phyloP scores from a whole-genome alignment of 768 basidiomycete genomes.

The Leccinellum luteum region DNA sequence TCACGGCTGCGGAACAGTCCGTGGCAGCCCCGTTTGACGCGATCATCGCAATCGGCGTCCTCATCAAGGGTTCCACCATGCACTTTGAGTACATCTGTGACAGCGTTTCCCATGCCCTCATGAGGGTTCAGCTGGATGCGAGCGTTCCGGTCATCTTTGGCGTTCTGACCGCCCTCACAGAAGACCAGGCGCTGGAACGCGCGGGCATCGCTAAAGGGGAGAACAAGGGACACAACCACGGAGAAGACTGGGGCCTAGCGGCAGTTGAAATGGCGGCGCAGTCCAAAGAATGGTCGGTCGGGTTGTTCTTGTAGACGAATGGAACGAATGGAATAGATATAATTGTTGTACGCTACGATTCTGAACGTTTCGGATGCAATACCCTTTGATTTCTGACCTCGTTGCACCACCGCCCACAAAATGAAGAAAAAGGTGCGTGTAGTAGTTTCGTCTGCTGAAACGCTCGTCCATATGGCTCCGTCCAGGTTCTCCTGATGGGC shows the following conservation, averaged over 20 bases:
- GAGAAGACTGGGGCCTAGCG: conserved; percentile 96
- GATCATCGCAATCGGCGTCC: conserved; percentile 94
- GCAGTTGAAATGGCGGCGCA: conserved; percentile 90
- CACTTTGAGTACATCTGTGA: conserved; percentile 99
- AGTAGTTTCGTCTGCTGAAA: neutral
- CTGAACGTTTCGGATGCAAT: neutral
- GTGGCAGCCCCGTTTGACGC: conserved; percentile 80
- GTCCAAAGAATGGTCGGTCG: conserved; percentile 63
- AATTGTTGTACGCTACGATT: conserved; percentile 8
- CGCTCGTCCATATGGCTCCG: neutral
- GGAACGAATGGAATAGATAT: neutral
- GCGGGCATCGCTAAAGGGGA: conserved; percentile 79
- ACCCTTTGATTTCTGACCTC: neutral
- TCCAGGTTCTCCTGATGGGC: conserved; percentile 95
- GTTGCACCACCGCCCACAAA: neutral
- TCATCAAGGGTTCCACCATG: conserved; percentile 98
- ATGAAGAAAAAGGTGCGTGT: conserved; percentile 34
- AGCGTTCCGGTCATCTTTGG: conserved; percentile 96
- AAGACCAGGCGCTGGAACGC: conserved; percentile 92
- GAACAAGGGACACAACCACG: conserved; percentile 90
- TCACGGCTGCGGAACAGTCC: conserved; percentile 36
- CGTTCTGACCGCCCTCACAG: conserved; percentile 87
- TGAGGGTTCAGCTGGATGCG: conserved; percentile 91
- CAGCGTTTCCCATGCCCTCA: conserved; percentile 87
- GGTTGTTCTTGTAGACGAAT: conserved; percentile 46